Evolutionary conservation across 2,329 filamentous ascomycete species (phyloP), one percentile per base, ranked within the genome.

Genomic region (Calonectria pseudoturangicola): DNA sequence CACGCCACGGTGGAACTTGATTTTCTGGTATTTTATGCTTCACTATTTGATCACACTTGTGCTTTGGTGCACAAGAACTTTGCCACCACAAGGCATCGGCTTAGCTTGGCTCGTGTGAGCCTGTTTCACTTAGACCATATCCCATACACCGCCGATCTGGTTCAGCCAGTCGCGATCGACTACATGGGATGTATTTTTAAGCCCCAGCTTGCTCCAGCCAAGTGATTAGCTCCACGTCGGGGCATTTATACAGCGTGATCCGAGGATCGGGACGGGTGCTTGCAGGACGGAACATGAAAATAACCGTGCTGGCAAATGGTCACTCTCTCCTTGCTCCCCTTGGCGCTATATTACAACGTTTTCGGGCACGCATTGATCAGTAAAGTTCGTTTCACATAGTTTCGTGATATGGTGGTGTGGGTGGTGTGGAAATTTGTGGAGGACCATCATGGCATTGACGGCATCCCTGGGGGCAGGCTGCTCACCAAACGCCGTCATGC

Each of bases 401-500:
- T 39, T 63, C 48, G 56, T 63, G 65, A 43, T 47, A 21, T 67
- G 58, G 65, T 50, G 65, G 62, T 66, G 63, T 70, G 33, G 41
- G 51, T 65, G 68, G 65, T 72, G 60, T 68, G 51, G 60, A 45
- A 72, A 66, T 65, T 39, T 66, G 66, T 69, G 66, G 66, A 67
- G 71, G 64, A 48, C 15, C 54, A 15, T 51, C 70, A 72, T 65
- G 65, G 60, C 68, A 77, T 77, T 74, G 67, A 73, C 68, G 63
- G 54, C 68, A 70, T 69, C 70, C 70, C 67, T 50, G 69, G 33
- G 48, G 18, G 56, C 27, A 25, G 56, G 70, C 68, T 45, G 73
- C 67, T 67, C 75, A 51, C 48, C 48, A 51, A 47, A 70, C 64
- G 68, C 72, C 68, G 77, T 79, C 77, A 79, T 77, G 72, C 67